Evolutionary conservation across 805 yeast species (phyloP).

Genomic region (Kuraishia borneana): DNA sequence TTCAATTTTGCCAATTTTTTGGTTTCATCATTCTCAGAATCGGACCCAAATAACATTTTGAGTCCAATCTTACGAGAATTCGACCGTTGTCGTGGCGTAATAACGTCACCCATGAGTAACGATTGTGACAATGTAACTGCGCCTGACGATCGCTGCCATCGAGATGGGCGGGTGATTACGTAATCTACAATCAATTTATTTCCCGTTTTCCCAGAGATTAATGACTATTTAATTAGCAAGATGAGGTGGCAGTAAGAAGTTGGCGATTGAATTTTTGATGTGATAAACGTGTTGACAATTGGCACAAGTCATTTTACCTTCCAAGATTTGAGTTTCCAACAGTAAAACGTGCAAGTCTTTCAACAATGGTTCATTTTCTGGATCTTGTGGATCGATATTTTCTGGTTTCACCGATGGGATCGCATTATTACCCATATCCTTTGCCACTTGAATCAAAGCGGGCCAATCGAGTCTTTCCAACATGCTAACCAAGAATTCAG

Average conservation of each 20-base stretch:
- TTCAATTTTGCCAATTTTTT: conserved; percentile 14
- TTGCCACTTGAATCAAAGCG: conserved; percentile 69
- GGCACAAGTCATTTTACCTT: conserved; percentile 83
- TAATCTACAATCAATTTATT: too few species aligned
- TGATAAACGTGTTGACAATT: conserved; percentile 82
- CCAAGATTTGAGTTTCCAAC: conserved; percentile 75
- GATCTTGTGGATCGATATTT: conserved; percentile 36
- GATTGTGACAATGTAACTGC: too few species aligned
- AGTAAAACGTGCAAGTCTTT: conserved; percentile 69
- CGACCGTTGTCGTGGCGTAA: too few species aligned
- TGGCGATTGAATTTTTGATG: conserved; percentile 90
- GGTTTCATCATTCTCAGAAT: conserved; percentile 1
- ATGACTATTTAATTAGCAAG: conserved; percentile 34
- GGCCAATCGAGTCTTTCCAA: conserved; percentile 81
- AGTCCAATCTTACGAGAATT: too few species aligned
- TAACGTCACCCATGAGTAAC: too few species aligned
- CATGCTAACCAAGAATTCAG: conserved; percentile 68
- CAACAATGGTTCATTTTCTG: conserved; percentile 40
- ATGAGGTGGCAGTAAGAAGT: conserved; percentile 90
- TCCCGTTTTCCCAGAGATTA: too few species aligned
- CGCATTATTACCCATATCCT: conserved; percentile 56
- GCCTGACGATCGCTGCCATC: too few species aligned
- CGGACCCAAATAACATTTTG: too few species aligned
- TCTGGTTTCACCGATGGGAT: conserved; percentile 56
- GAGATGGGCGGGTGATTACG: too few species aligned